phyloP scores from a whole-genome alignment of 148 eudicot genomes.

The Camellia granthamiana region DNA sequence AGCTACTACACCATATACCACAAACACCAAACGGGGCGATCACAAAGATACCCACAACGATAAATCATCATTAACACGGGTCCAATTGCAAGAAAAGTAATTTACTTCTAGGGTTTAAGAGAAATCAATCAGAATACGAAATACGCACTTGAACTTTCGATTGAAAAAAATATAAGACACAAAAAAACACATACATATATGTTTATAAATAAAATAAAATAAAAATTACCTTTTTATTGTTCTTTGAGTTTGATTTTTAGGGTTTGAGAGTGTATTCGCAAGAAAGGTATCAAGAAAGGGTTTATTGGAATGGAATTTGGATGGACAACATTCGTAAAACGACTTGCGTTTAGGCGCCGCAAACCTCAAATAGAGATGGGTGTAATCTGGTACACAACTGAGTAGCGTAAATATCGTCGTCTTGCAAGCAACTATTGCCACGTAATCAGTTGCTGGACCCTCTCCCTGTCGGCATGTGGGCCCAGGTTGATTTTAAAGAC shows the following conservation, averaged over 20 bases:
- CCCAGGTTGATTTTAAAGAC: no score
- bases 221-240: not conserved
- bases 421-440: no score
- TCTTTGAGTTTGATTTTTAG: not conserved
- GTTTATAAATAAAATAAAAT: not conserved
- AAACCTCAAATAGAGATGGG: not conserved
- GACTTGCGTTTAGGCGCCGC: constrained; percentile 13
- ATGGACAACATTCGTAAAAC: no score
- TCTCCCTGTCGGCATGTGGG: no score
- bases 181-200: not conserved
- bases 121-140: not conserved
- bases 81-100: not conserved
- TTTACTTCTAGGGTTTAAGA: not conserved
- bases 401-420: not conserved
- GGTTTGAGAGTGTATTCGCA: not conserved
- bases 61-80: not conserved
- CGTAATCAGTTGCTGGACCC: no score
- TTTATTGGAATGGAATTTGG: not conserved
- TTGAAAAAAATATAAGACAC: not conserved
- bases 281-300: not conserved
- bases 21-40: not conserved
- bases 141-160: not conserved
- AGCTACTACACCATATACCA: constrained; percentile 8
- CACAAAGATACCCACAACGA: not conserved
- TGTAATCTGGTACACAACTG: not conserved